Evolutionary conservation across 2,329 filamentous ascomycete species (phyloP), one percentile per base, ranked within the genome.

Genomic region (Coniochaeta ligniaria): DNA sequence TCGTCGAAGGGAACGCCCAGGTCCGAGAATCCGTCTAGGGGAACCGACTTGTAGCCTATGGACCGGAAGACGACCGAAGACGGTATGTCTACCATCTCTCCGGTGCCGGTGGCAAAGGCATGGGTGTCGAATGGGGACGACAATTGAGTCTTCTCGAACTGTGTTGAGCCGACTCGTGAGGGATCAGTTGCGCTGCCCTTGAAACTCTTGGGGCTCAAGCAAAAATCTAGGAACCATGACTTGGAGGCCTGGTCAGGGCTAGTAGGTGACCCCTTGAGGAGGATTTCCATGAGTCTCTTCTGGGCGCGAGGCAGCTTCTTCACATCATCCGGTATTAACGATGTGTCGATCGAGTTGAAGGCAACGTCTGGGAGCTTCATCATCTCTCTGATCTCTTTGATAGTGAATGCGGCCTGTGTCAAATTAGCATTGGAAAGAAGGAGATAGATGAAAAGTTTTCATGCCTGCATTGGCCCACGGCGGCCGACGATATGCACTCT

Each of bases 311-410:
- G 88, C 8, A 98, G 79, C n/a, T 78, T 80, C 35, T 86, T 84
- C 43, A 88, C 76, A 60, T 91, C 81, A 0, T 80, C 69, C 0
- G 92, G 92, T 55, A 95, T 79, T 7, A 96, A 77, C 1, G 81
- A 77, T 61, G 77, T 73, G 60, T 90, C 82, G 31, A 94, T 79
- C 1, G 89, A 84, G 60, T 87, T 81, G 68, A 96, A 96, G 16
- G 81, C 82, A 11, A 96, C 88, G 0, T 78, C 78, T 0, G 85
- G 83, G 2, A 98, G 80, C 57, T 90, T 89, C 76, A 96, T 87
- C 4, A 99, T 78, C 74, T 99, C 95, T 38, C 95, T 86, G 17
- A 92, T 78, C 76, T 99, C 95, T 74, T 97, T 98, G 72, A 96
- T 96, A 0, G 94, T 97, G 68, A 96, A 98, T 0, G 95, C 87